phyloP scores from a whole-genome alignment of 139 green algal species.

The Bryopsis sp. region DNA sequence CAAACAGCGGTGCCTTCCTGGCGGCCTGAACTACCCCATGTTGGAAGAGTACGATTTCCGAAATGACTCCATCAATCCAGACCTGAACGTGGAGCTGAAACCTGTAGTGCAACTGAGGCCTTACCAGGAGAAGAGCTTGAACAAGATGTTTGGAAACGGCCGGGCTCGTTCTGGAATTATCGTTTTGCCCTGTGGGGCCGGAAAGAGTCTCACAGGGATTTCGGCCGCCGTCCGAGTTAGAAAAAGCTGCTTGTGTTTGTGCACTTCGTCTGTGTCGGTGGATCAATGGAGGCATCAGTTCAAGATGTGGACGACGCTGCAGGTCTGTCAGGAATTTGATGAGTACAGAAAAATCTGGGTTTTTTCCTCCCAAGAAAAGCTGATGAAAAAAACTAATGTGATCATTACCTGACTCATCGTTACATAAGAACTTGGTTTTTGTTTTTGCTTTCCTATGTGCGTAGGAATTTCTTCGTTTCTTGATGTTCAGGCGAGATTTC shows the following conservation, averaged over 20 bases:
- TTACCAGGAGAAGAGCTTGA: slow-evolving; percentile 91
- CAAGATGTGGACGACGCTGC: slow-evolving; percentile 87
- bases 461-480: no score
- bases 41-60: slow-evolving; percentile 98
- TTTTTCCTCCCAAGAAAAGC: no score
- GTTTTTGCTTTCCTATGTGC: no score
- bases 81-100: slow-evolving; percentile 82
- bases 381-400: no score
- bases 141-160: slow-evolving; percentile 99
- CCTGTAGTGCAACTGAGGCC: slow-evolving; percentile 73
- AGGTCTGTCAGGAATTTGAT: slow-evolving; percentile 31
- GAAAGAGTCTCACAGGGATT: slow-evolving; percentile 88
- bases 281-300: slow-evolving; percentile 98
- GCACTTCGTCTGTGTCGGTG: slow-evolving; percentile 71
- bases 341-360: no score
- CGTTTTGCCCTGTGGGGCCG: slow-evolving; percentile 94
- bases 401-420: no score
- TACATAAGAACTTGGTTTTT: no score
- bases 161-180: slow-evolving; percentile 87
- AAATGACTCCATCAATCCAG: slow-evolving; percentile 63
- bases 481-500: no score
- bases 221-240: slow-evolving; percentile 74
- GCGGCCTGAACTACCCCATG: slow-evolving; percentile 89
- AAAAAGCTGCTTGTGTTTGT: slow-evolving; percentile 83
- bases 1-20: slow-evolving; percentile 85